Conservation (phyloP, 768 basidiomycete genomes). For the Paxillus rubicundulus region DNA sequence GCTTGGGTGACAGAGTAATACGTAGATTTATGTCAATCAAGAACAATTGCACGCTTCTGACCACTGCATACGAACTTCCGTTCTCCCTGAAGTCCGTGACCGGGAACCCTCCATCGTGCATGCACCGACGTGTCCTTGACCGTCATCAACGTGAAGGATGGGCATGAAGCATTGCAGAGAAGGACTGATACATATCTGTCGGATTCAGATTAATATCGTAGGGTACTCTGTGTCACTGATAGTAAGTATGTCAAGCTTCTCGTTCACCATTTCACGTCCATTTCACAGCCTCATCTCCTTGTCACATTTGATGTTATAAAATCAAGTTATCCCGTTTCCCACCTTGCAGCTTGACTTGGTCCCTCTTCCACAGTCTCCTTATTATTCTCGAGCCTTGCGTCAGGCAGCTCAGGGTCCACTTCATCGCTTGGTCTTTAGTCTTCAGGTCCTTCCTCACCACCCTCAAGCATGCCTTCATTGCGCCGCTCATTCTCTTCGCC, state of each 20-base stretch:
- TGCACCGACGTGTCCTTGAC: no score
- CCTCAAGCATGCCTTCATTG: conserved; percentile 62
- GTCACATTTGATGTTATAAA: conserved; percentile 40
- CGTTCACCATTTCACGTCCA: conserved; percentile 10
- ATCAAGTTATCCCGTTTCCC: conserved; percentile 34
- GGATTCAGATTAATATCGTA: no score
- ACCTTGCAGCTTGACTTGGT: conserved; percentile 26
- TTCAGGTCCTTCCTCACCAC: conserved; percentile 14
- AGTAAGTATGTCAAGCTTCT: neutral
- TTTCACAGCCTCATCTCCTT: conserved; percentile 11
- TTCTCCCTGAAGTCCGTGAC: neutral
- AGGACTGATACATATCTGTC: no score
- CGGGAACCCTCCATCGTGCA: no score
- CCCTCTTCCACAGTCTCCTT: conserved; percentile 28
- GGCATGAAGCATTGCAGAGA: no score
- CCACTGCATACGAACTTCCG: neutral
- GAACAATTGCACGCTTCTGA: conserved; percentile 1
- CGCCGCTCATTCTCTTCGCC: conserved; percentile 75
- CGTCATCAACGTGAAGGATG: no score
- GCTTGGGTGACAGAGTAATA: no score
- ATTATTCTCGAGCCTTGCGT: conserved; percentile 39
- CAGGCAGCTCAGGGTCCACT: conserved; percentile 41
- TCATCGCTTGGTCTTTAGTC: conserved; percentile 20
- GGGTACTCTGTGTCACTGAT: no score
- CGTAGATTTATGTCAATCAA: neutral